Evolutionary conservation across 2,329 filamentous ascomycete species (phyloP), one percentile per base, ranked within the genome.

Genomic region (Penicillium sp.): DNA sequence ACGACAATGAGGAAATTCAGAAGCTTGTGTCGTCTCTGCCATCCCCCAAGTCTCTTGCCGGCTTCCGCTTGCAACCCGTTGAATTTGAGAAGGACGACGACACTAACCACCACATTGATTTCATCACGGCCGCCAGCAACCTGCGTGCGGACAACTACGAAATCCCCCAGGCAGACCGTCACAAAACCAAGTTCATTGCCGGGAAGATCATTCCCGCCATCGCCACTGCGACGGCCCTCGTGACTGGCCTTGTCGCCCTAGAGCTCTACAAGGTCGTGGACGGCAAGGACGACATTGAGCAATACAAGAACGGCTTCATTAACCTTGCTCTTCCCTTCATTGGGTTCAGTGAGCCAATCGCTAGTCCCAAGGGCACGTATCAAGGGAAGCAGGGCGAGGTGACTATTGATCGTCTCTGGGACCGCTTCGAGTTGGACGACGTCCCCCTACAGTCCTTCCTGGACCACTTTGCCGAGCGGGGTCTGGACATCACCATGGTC

Each of bases 11-110:
- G n/a, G 86, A 91, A 61, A 73, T 96, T 18, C 75, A 88, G 57
- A 79, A 82, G 52, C 81, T 98, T 42, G 78, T 83, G 12, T 75
- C 81, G 12, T 80, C 81, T 52, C 77, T 98, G 29, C 93, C 93
- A 1, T 75, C 84, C 4, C 84, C 91, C 12, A 90, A 86, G 66
- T 82, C 83, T 36, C 75, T 98, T 43, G 85, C 88, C 26, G 90
- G 89, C 32, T 95, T 94, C 79, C 90, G 90, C 72, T 76, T 98
- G 45, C 82, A 84, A 48, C 88, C 91, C 3, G 93, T 97, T 5
- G 93, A 97, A 61, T 98, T 98, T 62, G 90, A 98, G 73, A 98
- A 98, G 78, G 93, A 98, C 57, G 93, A 98, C 62, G 94, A 98
- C 69, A 88, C 86, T 43, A 98, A 98, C 71, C 83, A 93, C 71